A percentile compares a stretch with the other conserved stretches of the same genome.
phyloP scores from a whole-genome alignment of 495 filamentous ascomycete species.

The Tirmania nivea region DNA sequence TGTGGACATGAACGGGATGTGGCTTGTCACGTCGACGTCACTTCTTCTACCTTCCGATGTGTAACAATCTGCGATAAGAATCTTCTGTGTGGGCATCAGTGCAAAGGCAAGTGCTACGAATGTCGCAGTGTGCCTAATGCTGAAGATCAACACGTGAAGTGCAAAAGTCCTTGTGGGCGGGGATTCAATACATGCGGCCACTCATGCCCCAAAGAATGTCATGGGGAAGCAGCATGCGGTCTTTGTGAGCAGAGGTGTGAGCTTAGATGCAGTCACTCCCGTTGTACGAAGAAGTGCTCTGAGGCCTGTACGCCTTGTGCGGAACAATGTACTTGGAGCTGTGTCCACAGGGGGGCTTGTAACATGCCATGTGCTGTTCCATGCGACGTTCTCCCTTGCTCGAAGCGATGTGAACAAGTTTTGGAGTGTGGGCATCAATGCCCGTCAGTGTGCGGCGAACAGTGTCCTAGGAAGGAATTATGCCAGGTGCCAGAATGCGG shows the following conservation, averaged over 20 bases:
- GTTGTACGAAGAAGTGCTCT: conserved; percentile 34
- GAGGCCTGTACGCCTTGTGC: conserved; percentile 48
- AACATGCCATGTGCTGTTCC: conserved; percentile 44
- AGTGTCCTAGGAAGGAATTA: conserved; percentile 31
- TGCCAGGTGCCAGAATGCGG: conserved; percentile 33
- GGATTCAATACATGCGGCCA: conserved; percentile 37
- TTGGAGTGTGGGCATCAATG: conserved; percentile 47
- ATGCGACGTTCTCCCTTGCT: conserved; percentile 44
- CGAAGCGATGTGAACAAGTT: conserved; percentile 32
- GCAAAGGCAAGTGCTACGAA: conserved; percentile 27
- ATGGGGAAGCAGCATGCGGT: conserved; percentile 29
- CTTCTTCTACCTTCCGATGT: conserved; percentile 24
- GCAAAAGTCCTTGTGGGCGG: conserved; percentile 32
- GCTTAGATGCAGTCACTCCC: conserved; percentile 38
- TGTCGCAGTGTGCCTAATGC: conserved; percentile 21
- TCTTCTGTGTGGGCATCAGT: conserved; percentile 41
- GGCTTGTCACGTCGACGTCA: conserved; percentile 29
- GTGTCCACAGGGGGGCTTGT: conserved; percentile 33
- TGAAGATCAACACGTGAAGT: conserved; percentile 27
- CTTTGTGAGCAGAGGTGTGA: conserved; percentile 37
- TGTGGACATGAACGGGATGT: conserved; percentile 35
- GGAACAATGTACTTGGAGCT: conserved; percentile 33
- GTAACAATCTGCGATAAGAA: conserved; percentile 23
- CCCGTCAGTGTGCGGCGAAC: conserved; percentile 46
- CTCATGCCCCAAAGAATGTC: conserved; percentile 32